Conservation (phyloP, 129 eudicot species). For the Artemisia tridentata region DNA sequence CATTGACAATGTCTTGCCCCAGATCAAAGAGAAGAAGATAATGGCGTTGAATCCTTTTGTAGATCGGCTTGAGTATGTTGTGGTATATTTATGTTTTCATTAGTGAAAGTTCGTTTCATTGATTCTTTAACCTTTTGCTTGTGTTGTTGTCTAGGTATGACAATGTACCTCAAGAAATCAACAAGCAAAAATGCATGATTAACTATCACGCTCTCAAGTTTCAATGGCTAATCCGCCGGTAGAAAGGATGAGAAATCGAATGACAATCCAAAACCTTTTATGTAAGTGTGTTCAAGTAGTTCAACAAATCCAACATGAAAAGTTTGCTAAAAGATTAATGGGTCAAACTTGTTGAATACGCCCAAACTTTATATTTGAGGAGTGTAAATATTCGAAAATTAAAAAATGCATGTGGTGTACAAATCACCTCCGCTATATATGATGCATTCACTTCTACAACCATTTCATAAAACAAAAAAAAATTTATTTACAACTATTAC, state of each 20-base stretch:
- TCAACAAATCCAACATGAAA: not conserved
- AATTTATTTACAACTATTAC: too few species aligned
- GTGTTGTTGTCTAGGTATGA: constrained; percentile 62
- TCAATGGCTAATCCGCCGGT: constrained; percentile 91
- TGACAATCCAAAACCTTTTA: constrained; percentile 76
- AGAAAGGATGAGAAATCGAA: constrained; percentile 95
- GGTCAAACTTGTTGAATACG: not conserved
- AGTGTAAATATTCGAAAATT: too few species aligned
- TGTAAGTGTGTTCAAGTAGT: constrained; percentile 44
- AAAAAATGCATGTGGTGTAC: too few species aligned
- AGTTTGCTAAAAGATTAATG: not conserved
- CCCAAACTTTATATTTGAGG: not conserved
- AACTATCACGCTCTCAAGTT: constrained; percentile 94
- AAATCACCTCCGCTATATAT: too few species aligned
- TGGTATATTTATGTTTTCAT: not conserved
- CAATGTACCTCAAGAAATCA: constrained; percentile 93
- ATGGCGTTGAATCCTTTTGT: constrained; percentile 97
- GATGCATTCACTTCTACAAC: too few species aligned
- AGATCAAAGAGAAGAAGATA: constrained; percentile 93
- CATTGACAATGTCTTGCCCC: constrained; percentile 92
- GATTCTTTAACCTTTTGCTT: not conserved
- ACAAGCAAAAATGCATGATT: constrained; percentile 90
- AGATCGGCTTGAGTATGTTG: constrained; percentile 94
- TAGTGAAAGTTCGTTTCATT: not conserved
- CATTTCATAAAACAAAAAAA: too few species aligned